Evolutionary conservation across 1,139 yeast species (phyloP).

Genomic region (Arxiozyma telluris): DNA sequence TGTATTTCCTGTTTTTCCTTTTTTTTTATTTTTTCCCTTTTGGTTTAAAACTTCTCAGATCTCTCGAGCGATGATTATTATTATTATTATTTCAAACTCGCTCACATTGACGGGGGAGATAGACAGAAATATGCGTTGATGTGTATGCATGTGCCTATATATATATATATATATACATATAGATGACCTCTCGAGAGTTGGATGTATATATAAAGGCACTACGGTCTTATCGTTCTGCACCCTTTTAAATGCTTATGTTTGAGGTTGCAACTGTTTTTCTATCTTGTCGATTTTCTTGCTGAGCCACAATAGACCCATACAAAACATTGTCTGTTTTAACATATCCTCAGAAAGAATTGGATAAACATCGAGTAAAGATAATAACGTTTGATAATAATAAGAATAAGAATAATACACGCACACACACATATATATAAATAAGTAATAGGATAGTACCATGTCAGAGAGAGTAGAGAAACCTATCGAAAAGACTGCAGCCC

Average conservation of each 20-base stretch:
- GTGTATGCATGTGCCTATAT: background rate
- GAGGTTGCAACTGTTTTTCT: too few relatives aligned
- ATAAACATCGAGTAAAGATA: too few relatives aligned
- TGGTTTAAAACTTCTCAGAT: background rate
- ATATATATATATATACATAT: background rate
- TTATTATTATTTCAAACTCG: background rate
- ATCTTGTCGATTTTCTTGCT: too few relatives aligned
- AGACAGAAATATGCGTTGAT: too few relatives aligned
- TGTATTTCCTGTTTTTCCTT: background rate
- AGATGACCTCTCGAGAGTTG: background rate
- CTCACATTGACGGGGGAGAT: background rate
- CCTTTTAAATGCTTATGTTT: too few relatives aligned
- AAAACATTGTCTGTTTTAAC: too few relatives aligned
- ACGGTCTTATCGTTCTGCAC: background rate
- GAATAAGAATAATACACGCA: too few relatives aligned
- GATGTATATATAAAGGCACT: background rate
- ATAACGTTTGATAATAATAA: too few relatives aligned
- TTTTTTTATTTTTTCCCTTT: background rate
- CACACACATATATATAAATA: too few relatives aligned
- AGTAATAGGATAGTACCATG: background rate
- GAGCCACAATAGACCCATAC: too few relatives aligned
- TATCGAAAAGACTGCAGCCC: slow-evolving; percentile 36
- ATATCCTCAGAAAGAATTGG: too few relatives aligned
- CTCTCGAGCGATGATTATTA: background rate
- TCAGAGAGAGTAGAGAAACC: slow-evolving; percentile 10